Evolutionary conservation across 768 basidiomycete species (phyloP).

Genomic region (Peribolospora baueri): DNA sequence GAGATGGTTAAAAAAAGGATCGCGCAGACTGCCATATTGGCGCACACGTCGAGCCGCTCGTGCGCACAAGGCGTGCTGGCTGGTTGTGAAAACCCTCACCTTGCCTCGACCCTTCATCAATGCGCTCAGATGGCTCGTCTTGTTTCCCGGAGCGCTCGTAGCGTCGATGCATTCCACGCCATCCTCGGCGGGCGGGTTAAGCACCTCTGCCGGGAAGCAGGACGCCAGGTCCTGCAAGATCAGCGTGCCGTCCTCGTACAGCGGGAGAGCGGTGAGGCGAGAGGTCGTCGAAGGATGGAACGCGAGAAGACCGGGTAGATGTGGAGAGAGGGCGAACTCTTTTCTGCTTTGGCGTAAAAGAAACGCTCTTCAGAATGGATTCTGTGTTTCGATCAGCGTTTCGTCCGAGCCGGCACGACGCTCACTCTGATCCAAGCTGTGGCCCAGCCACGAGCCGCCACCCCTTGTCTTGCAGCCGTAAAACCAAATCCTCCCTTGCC

Average conservation of each 20-base stretch:
- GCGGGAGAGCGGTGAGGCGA: constrained; percentile 38
- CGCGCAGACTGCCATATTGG: constrained; percentile 29
- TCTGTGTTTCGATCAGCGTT: constrained; percentile 10
- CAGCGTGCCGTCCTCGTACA: constrained; percentile 52
- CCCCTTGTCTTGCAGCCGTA: constrained; percentile 15
- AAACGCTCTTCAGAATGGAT: constrained; percentile 3
- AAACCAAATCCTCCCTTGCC: constrained; percentile 39
- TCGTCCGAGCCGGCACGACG: constrained; percentile 6
- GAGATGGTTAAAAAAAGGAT: background rate
- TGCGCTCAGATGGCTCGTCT: constrained; percentile 79
- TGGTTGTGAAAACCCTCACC: constrained; percentile 24
- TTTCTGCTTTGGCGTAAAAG: constrained; percentile 16
- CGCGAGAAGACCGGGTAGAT: constrained; percentile 56
- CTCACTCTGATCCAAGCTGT: constrained; percentile 1
- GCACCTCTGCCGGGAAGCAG: constrained; percentile 74
- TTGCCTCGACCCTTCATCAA: constrained; percentile 61
- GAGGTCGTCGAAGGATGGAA: constrained; percentile 38
- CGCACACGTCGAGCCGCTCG: constrained; percentile 62
- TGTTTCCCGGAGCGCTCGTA: constrained; percentile 92
- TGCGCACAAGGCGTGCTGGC: constrained; percentile 40
- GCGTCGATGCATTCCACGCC: constrained; percentile 39
- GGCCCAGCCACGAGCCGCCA: constrained; percentile 5
- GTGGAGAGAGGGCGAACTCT: constrained; percentile 46
- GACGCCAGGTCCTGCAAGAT: constrained; percentile 96
- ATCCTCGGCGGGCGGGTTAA: constrained; percentile 37